Evolutionary conservation across 1,284 basidiomycete species (phyloP).

Genomic region (Cryptococcus maquisensis): DNA sequence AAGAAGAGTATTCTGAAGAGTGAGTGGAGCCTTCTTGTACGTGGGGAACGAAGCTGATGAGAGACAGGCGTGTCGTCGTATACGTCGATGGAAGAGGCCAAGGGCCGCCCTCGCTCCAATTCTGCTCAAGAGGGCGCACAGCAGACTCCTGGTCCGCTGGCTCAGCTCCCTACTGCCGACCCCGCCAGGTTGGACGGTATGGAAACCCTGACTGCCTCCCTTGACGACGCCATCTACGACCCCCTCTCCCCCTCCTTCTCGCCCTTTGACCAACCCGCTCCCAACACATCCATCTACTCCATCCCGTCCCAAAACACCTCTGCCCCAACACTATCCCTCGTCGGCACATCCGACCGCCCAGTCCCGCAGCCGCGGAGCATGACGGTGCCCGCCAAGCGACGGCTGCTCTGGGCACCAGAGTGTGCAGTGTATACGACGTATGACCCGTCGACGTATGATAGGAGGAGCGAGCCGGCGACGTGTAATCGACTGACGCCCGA

Average conservation of each 20-base stretch:
- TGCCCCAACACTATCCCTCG: conserved; percentile 70
- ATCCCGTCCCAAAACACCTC: conserved; percentile 54
- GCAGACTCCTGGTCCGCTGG: conserved; percentile 65
- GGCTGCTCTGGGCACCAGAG: conserved; percentile 82
- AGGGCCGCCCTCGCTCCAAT: conserved; percentile 63
- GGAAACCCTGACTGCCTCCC: conserved; percentile 51
- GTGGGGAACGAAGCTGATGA: conserved; percentile 19
- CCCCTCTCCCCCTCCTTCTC: conserved; percentile 58
- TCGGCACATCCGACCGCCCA: conserved; percentile 50
- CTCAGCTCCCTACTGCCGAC: conserved; percentile 66
- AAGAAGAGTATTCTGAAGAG: conserved; percentile 85
- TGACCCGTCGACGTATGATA: conserved; percentile 82
- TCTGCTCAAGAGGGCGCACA: conserved; percentile 61
- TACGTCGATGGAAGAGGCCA: neutral
- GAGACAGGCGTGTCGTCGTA: conserved; percentile 16
- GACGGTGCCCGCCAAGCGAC: conserved; percentile 52
- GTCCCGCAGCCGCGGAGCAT: conserved; percentile 20
- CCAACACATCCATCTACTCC: conserved; percentile 17
- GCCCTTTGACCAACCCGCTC: conserved; percentile 29
- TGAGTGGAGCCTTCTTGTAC: conserved; percentile 49
- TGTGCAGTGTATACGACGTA: conserved; percentile 95
- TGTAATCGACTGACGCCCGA: conserved; percentile 93
- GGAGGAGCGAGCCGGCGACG: conserved; percentile 90
- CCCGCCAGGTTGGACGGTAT: conserved; percentile 69
- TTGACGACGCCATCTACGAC: conserved; percentile 36